phyloP scores from a whole-genome alignment of 2,329 filamentous ascomycete genomes.

The Microascus cirrosus region DNA sequence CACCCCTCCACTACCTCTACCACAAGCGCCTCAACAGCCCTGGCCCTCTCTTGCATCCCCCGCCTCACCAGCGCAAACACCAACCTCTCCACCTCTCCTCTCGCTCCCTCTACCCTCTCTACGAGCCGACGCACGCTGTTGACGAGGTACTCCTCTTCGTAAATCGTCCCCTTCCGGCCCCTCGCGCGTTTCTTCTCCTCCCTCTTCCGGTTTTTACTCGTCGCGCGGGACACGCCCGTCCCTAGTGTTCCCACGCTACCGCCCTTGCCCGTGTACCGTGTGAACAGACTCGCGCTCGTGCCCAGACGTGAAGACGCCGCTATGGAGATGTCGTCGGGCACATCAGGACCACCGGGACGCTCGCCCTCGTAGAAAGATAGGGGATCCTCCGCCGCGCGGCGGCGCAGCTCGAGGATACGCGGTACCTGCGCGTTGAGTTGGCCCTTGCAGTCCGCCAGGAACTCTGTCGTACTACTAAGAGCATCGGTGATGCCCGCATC shows the following conservation, averaged over 20 bases:
- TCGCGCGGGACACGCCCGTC: slow-evolving; percentile 65
- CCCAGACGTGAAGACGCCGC: slow-evolving; percentile 71
- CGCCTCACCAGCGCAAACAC: slow-evolving; percentile 68
- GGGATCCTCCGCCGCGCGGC: slow-evolving; percentile 73
- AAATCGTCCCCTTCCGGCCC: slow-evolving; percentile 93
- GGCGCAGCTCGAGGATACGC: slow-evolving; percentile 69
- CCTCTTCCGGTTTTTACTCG: slow-evolving; percentile 74
- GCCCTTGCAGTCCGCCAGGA: slow-evolving; percentile 82
- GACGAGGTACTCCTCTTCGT: slow-evolving; percentile 94
- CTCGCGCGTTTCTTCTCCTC: slow-evolving; percentile 93
- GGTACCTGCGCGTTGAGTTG: slow-evolving; percentile 81
- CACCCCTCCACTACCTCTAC: slow-evolving; percentile 65
- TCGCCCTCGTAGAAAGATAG: slow-evolving; percentile 83
- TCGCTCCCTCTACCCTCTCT: slow-evolving; percentile 64
- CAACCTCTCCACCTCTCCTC: slow-evolving; percentile 62
- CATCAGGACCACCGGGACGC: slow-evolving; percentile 49
- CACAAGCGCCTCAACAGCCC: slow-evolving; percentile 64
- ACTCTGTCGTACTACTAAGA: slow-evolving; percentile 72
- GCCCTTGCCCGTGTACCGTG: slow-evolving; percentile 70
- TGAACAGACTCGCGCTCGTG: slow-evolving; percentile 84
- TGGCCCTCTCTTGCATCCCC: slow-evolving; percentile 78
- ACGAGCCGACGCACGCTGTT: slow-evolving; percentile 76
- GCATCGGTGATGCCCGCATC: slow-evolving; percentile 73
- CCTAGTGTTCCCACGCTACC: slow-evolving; percentile 55
- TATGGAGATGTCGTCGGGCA: slow-evolving; percentile 87